These are phyloP conservation scores for Spathaspora girioi DNA, from an alignment of 805 yeast species.

Conservation along the genomic window DNA sequence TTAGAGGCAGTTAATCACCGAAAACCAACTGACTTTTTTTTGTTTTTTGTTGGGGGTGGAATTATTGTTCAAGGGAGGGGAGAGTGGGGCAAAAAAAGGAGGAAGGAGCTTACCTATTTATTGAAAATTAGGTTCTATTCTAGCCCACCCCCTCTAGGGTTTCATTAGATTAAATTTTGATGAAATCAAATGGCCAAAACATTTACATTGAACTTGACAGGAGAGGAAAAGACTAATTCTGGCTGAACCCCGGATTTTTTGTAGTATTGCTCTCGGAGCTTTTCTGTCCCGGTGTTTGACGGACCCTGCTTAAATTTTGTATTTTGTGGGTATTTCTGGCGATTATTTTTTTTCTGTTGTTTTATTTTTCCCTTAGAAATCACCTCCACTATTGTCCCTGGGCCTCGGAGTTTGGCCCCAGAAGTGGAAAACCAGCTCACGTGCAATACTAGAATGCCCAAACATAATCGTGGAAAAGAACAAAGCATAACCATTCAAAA, in stretches of 20 bases:
- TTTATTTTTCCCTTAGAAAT: background rate
- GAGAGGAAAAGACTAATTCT: background rate
- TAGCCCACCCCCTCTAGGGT: background rate
- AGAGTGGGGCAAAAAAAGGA: background rate
- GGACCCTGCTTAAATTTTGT: background rate
- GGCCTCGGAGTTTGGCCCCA: conserved; percentile 1
- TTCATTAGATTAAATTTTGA: no score
- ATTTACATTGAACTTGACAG: no score
- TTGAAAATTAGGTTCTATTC: background rate
- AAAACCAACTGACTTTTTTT: background rate
- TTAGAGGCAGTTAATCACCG: background rate
- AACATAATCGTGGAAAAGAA: background rate
- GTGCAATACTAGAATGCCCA: background rate
- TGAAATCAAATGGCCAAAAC: no score
- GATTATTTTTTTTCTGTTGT: background rate
- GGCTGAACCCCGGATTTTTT: background rate
- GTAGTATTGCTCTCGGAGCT: background rate
- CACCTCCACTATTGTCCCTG: background rate
- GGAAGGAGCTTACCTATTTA: background rate
- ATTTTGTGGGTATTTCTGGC: background rate
- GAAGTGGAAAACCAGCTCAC: background rate
- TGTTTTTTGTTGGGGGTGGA: background rate
- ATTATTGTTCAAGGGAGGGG: background rate
- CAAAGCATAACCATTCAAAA: background rate
- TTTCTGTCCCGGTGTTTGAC: background rate